phyloP scores from a whole-genome alignment of 139 green algal species.

The Ettlia oleoabundans region DNA sequence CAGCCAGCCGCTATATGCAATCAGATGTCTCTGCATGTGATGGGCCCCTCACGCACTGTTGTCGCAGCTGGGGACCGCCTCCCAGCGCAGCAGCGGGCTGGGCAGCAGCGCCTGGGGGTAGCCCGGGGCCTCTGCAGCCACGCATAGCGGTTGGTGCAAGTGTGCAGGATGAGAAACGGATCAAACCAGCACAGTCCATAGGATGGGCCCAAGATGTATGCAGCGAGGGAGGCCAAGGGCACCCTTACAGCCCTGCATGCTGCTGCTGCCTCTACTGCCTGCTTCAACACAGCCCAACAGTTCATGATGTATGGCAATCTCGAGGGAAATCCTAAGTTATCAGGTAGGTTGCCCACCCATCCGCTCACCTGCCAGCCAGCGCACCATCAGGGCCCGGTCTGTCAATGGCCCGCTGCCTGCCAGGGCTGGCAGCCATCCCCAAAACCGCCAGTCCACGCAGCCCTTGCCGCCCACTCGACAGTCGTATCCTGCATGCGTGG shows the following conservation, averaged over 20 bases:
- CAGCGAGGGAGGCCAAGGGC: not conserved
- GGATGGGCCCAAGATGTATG: not conserved
- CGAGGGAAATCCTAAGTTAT: too few species aligned
- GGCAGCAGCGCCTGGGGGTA: slow-evolving; percentile 13
- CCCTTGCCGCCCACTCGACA: not conserved
- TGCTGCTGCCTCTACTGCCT: not conserved
- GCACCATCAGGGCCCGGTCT: not conserved
- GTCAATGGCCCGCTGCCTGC: not conserved
- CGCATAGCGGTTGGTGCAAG: not conserved
- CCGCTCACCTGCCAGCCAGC: slow-evolving; percentile 8
- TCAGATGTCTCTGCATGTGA: too few species aligned
- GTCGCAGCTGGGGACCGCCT: not conserved
- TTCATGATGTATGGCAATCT: too few species aligned
- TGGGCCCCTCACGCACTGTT: not conserved
- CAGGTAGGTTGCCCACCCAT: not conserved
- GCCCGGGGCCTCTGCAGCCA: not conserved
- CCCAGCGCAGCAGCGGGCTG: not conserved
- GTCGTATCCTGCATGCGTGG: slow-evolving; percentile 2
- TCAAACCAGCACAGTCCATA: not conserved
- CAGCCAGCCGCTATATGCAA: too few species aligned
- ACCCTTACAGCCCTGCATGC: not conserved
- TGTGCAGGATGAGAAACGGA: not conserved
- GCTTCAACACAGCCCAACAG: too few species aligned
- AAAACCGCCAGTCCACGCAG: slow-evolving; percentile 1
- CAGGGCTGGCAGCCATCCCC: not conserved